Base-by-base conservation (phyloP, 75 land plant genomes). In the Sequoiadendron giganteum region DNA sequence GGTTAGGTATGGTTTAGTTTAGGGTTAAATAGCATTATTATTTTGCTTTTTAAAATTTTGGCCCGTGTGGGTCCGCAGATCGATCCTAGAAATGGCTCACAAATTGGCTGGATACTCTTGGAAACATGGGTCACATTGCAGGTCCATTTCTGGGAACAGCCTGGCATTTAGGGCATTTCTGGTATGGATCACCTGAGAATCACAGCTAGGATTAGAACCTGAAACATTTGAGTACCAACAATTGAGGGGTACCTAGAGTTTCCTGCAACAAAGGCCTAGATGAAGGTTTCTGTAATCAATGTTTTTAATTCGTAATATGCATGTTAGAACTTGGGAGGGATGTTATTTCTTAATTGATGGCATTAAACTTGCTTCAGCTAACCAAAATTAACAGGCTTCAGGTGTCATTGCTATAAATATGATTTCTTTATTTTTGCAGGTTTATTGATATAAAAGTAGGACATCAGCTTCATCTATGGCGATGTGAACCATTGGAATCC, bases 371-470 rank as follows among this genome's bases (percentile, higher is more conserved):
- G 11, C 42, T 47, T 28, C 5, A 82, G 34, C 34, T 75, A 75
- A 82, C 11, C 45, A 32, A 82, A 47, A n/a, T 39, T 82, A 13
- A 82, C 52, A 42, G 47, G 78, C 15, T 86, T 86, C 82, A 16
- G 43, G 15, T 79, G 38, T 36, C 13, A 39, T 76, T 56, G 43
- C 36, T 36, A 42, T 73, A 34, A 86, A 70, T 58, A 16, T 77
- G 28, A 39, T 86, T n/a, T 13, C 25, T 87, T 19, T 73, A 7
- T 45, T 28, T 87, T 85, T 88, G 78, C 95, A 97, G 99, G 87
- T 96, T 95, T 82, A 92, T 97, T 90, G 99, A 97, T 90, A 88
- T 93, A 80, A 86, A 76, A 79, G 89, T 84, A 84, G 96, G 93
- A 34, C 91, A 86, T 81, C 89, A 94, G 43, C 93, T 97, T 45